phyloP scores from a whole-genome alignment of 2,329 filamentous ascomycete genomes.

The Claviceps quebecensis region DNA sequence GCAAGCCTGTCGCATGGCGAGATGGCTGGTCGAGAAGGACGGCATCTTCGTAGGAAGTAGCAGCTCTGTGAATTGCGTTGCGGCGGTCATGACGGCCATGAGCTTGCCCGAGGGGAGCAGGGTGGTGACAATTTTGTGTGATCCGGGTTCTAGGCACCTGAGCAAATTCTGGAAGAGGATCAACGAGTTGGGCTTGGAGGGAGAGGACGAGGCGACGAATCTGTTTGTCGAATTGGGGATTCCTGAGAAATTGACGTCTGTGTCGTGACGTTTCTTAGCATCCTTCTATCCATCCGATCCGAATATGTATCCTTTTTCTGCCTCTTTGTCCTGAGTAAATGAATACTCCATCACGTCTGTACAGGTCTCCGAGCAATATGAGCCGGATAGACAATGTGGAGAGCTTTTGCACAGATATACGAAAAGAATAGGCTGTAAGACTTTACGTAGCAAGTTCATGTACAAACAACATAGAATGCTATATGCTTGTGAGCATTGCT shows the following conservation, averaged over 20 bases:
- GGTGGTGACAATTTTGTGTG: slow-evolving; percentile 75
- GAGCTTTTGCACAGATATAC: too few relatives aligned
- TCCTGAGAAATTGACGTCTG: slow-evolving; percentile 4
- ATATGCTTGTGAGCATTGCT: neutral
- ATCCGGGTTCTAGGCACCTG: slow-evolving; percentile 67
- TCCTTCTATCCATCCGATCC: too few relatives aligned
- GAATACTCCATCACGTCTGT: too few relatives aligned
- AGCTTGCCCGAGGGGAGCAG: slow-evolving; percentile 45
- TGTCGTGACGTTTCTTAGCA: neutral
- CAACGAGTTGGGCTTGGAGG: slow-evolving; percentile 52
- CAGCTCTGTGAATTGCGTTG: slow-evolving; percentile 91
- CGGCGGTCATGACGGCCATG: slow-evolving; percentile 55
- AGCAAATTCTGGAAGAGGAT: slow-evolving; percentile 76
- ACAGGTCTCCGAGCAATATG: too few relatives aligned
- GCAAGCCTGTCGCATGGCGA: slow-evolving; percentile 86
- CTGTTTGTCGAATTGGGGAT: slow-evolving; percentile 38
- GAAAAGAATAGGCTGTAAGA: too few relatives aligned
- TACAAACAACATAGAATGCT: neutral
- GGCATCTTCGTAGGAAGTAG: slow-evolving; percentile 91
- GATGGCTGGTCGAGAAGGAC: slow-evolving; percentile 90
- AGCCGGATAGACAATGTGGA: too few relatives aligned
- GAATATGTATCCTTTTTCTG: too few relatives aligned
- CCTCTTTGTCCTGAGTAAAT: too few relatives aligned
- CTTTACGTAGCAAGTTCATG: too few relatives aligned
- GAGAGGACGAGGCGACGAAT: slow-evolving; percentile 31